Percentiles rank a stretch among this genome's conserved stretches.
Evolutionary conservation across 805 yeast species (phyloP).

Genomic region (Clavispora santaluciae): DNA sequence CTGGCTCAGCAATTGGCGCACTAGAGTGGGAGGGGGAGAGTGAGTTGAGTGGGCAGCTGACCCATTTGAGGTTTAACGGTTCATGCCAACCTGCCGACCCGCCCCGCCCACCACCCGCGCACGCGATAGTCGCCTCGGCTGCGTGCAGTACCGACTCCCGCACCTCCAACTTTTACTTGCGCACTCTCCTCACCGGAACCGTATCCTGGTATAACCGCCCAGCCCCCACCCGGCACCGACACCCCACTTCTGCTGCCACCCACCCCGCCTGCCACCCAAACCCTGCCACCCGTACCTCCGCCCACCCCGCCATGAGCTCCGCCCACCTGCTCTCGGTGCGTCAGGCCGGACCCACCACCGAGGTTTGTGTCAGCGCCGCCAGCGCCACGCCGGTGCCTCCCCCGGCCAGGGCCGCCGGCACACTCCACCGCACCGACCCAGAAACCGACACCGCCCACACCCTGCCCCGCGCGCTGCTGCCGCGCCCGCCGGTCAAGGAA

Average conservation of each 20-base stretch:
- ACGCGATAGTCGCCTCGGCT: no score
- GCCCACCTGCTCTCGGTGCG: conserved; percentile 1
- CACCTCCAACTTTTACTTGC: neutral
- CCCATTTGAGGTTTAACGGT: no score
- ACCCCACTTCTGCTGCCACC: neutral
- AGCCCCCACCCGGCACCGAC: neutral
- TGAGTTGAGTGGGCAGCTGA: no score
- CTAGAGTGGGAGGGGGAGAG: no score
- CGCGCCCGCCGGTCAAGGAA: conserved; percentile 57
- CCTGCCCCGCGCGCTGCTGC: no score
- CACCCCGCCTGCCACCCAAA: neutral
- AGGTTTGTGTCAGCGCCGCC: neutral
- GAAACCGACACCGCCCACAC: no score
- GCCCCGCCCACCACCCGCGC: neutral
- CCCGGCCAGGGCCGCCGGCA: no score
- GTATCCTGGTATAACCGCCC: no score
- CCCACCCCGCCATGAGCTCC: neutral
- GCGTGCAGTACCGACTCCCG: neutral
- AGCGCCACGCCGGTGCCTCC: neutral
- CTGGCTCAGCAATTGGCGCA: no score
- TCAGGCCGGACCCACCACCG: neutral
- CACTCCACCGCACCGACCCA: no score
- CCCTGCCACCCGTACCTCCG: neutral
- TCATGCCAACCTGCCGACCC: conserved; percentile 1
- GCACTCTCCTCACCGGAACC: neutral